Evolutionary conservation across 139 green algal genomes (phyloP).

Genomic region (Pleodorina starrii): DNA sequence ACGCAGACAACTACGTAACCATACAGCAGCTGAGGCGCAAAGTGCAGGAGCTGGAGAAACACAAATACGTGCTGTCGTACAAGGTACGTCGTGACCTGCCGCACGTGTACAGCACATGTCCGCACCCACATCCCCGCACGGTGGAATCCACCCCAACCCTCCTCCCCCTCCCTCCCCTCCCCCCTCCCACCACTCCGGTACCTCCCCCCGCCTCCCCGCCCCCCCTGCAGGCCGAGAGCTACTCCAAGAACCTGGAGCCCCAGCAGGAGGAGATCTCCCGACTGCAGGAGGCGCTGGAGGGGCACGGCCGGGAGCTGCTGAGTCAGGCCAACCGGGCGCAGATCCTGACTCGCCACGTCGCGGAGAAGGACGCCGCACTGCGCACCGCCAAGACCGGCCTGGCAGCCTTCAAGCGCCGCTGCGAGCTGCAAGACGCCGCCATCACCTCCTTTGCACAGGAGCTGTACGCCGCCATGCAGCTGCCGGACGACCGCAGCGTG

Average conservation of each 20-base stretch:
- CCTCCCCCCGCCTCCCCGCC: neutral
- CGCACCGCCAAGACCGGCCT: conserved; percentile 28
- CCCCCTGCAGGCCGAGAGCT: conserved; percentile 24
- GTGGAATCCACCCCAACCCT: too few species aligned
- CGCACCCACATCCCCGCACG: neutral
- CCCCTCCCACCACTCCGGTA: neutral
- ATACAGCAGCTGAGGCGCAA: conserved; percentile 61
- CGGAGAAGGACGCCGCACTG: conserved; percentile 42
- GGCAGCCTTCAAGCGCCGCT: neutral
- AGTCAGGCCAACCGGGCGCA: neutral
- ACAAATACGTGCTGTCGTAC: conserved; percentile 76
- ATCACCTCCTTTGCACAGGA: conserved; percentile 5
- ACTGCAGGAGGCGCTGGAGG: conserved; percentile 37
- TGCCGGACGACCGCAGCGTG: conserved; percentile 24
- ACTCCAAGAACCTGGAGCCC: conserved; percentile 34
- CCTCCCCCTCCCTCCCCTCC: neutral
- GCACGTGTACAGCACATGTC: neutral
- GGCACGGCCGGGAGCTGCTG: conserved; percentile 42
- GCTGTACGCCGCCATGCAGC: conserved; percentile 49
- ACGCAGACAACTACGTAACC: conserved; percentile 69
- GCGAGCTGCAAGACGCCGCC: neutral
- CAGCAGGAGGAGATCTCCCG: conserved; percentile 34
- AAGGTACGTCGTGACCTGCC: conserved; percentile 45
- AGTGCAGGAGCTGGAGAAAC: conserved; percentile 74
- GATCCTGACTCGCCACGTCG: neutral